Evolutionary conservation across 495 filamentous ascomycete species (phyloP), one percentile per base, ranked within the genome.

Genomic region (Penicillium daleae): DNA sequence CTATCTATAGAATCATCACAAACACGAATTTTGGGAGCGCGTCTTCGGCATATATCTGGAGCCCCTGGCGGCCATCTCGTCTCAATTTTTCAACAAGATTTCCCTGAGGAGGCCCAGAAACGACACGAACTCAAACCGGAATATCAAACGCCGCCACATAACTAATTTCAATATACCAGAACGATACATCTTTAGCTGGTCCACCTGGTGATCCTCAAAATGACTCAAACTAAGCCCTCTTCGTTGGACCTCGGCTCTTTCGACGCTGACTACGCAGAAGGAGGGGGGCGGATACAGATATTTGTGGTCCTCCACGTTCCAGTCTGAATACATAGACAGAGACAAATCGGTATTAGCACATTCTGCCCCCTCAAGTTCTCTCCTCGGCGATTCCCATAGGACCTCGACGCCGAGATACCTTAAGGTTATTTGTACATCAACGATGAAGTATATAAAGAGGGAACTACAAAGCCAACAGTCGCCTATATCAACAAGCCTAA

Each of bases 191-290:
- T 57, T 12, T n/a, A 61, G 26, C 3, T 4, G 42, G 54, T 59
- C 39, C 61, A 60, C 66, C 33, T 52, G 51, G 32, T n/a, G 52
- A 39, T 56, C 40, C 60, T 21, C 19, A 35, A 64, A 64, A 70
- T 68, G 68, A 68, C 58, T 65, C 62, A 65, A 53, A 56, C 35
- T 40, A 40, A 71, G 50, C 66, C 63, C n/a, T 57, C 44, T 58
- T 62, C 64, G 61, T 66, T 71, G 59, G 59, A 71, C 69, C 69
- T 71, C 69, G 69, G 69, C 66, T 60, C 66, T 64, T 57, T 29
- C 37, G 15, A 37, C 39, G 62, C 62, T 57, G 27, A 61, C 53
- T 57, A 50, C 46, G 24, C 46, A 49, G 22, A 26, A 22, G 22
- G 44, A n/a, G n/a, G n/a, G n/a, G n/a, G n/a, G n/a, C n/a, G n/a